Percentiles rank a stretch among this genome's conserved stretches.
These are phyloP conservation scores for Flueggea neowawraea DNA, from an alignment of 441 rosid genomes.

Conservation along the genomic window DNA sequence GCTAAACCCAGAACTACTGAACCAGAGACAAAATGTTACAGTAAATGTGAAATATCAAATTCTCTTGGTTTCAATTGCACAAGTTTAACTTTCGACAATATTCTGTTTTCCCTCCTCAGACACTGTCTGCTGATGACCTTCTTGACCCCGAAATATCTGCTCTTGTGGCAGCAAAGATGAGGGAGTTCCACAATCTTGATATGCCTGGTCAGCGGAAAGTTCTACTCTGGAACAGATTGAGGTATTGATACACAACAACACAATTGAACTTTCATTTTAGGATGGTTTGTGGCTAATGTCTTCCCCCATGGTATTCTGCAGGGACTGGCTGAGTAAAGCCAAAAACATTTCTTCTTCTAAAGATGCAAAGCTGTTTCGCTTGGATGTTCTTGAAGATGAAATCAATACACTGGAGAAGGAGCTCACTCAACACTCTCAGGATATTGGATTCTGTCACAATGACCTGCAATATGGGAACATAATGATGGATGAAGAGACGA, in stretches of 20 bases:
- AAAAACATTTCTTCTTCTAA: slow-evolving; percentile 41
- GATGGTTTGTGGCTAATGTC: background rate
- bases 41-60: too few relatives aligned
- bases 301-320: slow-evolving; percentile 9
- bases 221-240: slow-evolving; percentile 75
- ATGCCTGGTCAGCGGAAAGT: slow-evolving; percentile 64
- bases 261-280: background rate
- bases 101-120: slow-evolving; percentile 37
- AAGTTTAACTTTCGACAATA: too few relatives aligned
- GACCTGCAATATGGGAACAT: slow-evolving; percentile 95
- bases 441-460: slow-evolving; percentile 87
- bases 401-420: slow-evolving; percentile 49
- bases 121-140: slow-evolving; percentile 84
- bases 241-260: slow-evolving; percentile 27
- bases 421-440: slow-evolving; percentile 42
- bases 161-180: slow-evolving; percentile 69
- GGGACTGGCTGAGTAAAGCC: slow-evolving; percentile 65
- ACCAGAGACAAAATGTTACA: too few relatives aligned
- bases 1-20: too few relatives aligned
- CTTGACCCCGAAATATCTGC: slow-evolving; percentile 58
- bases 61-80: too few relatives aligned
- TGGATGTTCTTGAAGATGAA: slow-evolving; percentile 58
- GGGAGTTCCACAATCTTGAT: slow-evolving; percentile 82
- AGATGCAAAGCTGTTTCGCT: slow-evolving; percentile 49
- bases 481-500: slow-evolving; percentile 89